Conservation (phyloP, 306 rosid genomes). For the Fagus sylvatica region DNA sequence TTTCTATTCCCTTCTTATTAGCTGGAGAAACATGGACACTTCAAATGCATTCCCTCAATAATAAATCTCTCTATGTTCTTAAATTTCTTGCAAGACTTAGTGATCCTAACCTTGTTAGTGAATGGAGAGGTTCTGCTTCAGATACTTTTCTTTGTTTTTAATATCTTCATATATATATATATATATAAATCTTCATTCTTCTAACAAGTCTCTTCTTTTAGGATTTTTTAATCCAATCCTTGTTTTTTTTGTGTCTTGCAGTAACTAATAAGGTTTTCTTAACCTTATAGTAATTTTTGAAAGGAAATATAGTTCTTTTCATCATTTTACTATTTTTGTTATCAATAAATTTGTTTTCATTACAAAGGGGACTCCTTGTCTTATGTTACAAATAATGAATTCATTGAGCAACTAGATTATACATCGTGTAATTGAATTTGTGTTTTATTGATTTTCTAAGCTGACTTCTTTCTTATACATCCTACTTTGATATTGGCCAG, state of each 20-base stretch:
- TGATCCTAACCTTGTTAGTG: no score
- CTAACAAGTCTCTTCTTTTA: not conserved
- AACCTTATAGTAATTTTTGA: not conserved
- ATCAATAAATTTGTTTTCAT: not conserved
- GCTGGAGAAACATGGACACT: not conserved
- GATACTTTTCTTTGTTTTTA: not conserved
- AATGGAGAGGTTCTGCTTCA: not conserved
- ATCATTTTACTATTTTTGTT: not conserved
- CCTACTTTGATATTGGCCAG: slow-evolving; percentile 40
- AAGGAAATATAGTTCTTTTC: not conserved
- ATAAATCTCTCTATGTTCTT: not conserved
- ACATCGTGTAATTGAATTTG: not conserved
- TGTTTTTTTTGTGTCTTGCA: not conserved
- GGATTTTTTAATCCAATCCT: not conserved
- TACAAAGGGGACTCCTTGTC: not conserved
- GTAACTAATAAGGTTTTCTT: not conserved
- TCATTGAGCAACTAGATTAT: no score
- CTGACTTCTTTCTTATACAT: slow-evolving; percentile 5
- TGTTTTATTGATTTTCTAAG: slow-evolving; percentile 18
- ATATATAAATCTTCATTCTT: not conserved
- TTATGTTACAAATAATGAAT: not conserved
- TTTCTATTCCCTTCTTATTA: not conserved
- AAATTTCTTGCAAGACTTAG: not conserved
- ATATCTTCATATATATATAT: not conserved
- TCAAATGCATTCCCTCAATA: not conserved